Conservation (phyloP, 495 filamentous ascomycete species). For the Penicillium atrosanguineum region DNA sequence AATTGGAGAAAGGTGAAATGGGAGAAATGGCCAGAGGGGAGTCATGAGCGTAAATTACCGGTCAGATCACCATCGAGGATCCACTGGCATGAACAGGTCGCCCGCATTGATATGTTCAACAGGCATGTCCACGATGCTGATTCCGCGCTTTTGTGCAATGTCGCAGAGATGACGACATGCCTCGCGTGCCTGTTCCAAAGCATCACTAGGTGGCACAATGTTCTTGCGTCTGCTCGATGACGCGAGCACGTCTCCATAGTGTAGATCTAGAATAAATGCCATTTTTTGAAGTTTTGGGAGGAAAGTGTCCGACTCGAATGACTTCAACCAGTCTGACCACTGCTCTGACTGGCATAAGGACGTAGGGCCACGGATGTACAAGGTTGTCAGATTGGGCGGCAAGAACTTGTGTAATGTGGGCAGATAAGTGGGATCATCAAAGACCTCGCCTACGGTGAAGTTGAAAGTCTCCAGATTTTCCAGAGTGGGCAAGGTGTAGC, state of each 20-base stretch:
- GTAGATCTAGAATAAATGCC: constrained; percentile 21
- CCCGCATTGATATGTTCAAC: neutral
- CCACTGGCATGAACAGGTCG: neutral
- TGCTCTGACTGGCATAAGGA: constrained; percentile 14
- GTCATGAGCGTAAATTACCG: neutral
- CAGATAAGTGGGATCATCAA: constrained; percentile 14
- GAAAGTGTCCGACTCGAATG: constrained; percentile 13
- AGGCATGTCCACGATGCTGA: constrained; percentile 7
- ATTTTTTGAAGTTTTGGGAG: constrained; percentile 20
- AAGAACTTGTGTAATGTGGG: constrained; percentile 13
- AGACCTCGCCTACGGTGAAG: constrained; percentile 25
- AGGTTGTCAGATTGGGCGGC: constrained; percentile 17
- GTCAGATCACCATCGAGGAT: neutral
- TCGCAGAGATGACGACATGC: constrained; percentile 19
- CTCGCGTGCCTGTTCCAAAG: constrained; percentile 11
- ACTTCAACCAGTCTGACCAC: constrained; percentile 21
- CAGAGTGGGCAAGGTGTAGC: constrained; percentile 11
- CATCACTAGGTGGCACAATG: constrained; percentile 4
- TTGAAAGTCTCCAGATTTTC: constrained; percentile 16
- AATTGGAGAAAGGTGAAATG: neutral
- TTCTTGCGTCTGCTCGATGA: neutral
- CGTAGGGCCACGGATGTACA: constrained; percentile 23
- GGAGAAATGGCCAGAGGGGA: neutral
- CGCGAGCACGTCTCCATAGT: constrained; percentile 3
- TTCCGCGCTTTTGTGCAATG: constrained; percentile 8